Evolutionary conservation across 2,329 filamentous ascomycete species (phyloP).

Genomic region (Aspergillus eucalypticola): DNA sequence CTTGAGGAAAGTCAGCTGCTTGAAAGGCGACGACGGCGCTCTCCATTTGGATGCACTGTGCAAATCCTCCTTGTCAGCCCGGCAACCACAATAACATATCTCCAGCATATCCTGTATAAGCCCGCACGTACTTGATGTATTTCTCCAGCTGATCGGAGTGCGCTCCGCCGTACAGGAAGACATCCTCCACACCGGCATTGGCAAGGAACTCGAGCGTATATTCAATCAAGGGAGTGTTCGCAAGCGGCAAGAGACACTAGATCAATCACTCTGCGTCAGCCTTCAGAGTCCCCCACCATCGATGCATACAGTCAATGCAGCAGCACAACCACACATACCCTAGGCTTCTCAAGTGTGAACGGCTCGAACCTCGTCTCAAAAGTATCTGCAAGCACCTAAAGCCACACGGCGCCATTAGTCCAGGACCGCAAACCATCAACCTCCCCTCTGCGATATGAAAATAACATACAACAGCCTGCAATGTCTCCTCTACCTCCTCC

Average conservation of each 20-base stretch:
- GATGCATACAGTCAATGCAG: background rate
- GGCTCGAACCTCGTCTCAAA: conserved; percentile 91
- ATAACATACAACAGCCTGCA: conserved; percentile 62
- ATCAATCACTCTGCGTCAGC: background rate
- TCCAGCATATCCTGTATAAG: background rate
- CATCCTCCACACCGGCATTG: conserved; percentile 90
- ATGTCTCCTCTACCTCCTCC: conserved; percentile 61
- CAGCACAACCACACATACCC: conserved; percentile 58
- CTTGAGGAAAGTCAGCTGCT: conserved; percentile 77
- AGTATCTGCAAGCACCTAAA: conserved; percentile 83
- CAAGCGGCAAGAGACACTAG: conserved; percentile 87
- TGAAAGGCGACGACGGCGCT: conserved; percentile 74
- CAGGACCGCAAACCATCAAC: background rate
- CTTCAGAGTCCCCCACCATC: background rate
- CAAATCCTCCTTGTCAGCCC: conserved; percentile 6
- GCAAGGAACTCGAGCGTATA: conserved; percentile 96
- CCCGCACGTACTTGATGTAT: conserved; percentile 65
- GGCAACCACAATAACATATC: background rate
- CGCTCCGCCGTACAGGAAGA: conserved; percentile 87
- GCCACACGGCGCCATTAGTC: conserved; percentile 14
- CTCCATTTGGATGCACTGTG: conserved; percentile 70
- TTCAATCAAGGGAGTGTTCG: conserved; percentile 92
- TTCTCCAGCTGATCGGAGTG: conserved; percentile 84
- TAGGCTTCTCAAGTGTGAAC: conserved; percentile 82
- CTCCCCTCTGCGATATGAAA: background rate